Conservation (phyloP, 2,329 filamentous ascomycete species). For the Arthroderma sp. region DNA sequence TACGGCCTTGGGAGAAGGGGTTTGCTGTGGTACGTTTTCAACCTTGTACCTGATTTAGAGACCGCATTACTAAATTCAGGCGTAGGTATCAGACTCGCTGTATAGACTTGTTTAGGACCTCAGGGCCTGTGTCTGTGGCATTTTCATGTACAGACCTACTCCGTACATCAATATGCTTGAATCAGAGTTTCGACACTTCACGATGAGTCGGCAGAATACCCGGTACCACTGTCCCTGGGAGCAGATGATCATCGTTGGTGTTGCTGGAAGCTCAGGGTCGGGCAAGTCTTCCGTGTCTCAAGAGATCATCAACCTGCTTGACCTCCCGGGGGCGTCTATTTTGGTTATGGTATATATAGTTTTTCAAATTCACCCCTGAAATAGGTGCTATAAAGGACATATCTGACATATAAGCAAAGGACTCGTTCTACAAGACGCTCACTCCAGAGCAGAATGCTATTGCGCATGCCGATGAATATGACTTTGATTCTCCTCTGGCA, state of each 20-base stretch:
- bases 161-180: conserved; percentile 2
- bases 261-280: conserved; percentile 89
- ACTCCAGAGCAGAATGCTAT: conserved; percentile 63
- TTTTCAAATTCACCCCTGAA: not conserved
- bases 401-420: conserved; percentile 40
- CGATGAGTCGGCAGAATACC: conserved; percentile 27
- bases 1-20: not conserved
- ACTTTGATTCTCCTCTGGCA: conserved; percentile 88
- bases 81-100: not conserved
- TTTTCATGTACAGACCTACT: not conserved
- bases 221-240: conserved; percentile 94
- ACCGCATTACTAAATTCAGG: not conserved
- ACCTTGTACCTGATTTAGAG: not conserved
- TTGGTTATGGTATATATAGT: conserved; percentile 82
- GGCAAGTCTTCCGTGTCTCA: conserved; percentile 89
- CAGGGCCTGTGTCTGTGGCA: not conserved
- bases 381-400: not conserved
- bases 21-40: not conserved
- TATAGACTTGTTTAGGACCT: not conserved
- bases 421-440: conserved; percentile 93
- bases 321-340: conserved; percentile 95
- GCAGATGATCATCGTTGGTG: conserved; percentile 89
- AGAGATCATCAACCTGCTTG: conserved; percentile 79
- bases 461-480: conserved; percentile 84
- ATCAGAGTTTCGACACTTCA: conserved; percentile 1